Evolutionary conservation across 305 asterid species (phyloP).

Genomic region (Fraxinus floribunda): DNA sequence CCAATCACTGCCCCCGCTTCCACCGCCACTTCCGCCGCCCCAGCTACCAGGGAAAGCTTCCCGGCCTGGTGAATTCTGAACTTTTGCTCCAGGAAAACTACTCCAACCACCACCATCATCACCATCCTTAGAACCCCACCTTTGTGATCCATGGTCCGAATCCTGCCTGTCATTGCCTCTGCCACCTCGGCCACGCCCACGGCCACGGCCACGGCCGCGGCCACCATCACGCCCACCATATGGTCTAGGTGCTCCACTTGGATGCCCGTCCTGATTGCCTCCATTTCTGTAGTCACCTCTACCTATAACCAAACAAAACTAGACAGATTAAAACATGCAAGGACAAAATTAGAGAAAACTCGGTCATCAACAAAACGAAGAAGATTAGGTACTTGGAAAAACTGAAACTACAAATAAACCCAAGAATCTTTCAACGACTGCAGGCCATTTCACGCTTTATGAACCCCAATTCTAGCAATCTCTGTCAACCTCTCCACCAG

Average conservation of each 20-base stretch:
- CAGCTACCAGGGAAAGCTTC: slow-evolving; percentile 48
- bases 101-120: slow-evolving; percentile 50
- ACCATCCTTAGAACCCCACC: slow-evolving; percentile 62
- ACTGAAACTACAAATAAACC: not conserved
- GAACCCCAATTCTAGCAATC: not conserved
- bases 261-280: slow-evolving; percentile 53
- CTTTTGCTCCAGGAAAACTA: slow-evolving; percentile 44
- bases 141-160: slow-evolving; percentile 47
- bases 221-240: slow-evolving; percentile 66
- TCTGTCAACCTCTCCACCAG: not conserved
- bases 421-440: not conserved
- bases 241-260: slow-evolving; percentile 66
- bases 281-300: slow-evolving; percentile 70
- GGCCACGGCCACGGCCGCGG: slow-evolving; percentile 34
- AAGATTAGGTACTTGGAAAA: not conserved
- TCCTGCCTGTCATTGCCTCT: slow-evolving; percentile 49
- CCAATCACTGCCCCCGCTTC: not conserved
- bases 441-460: not conserved
- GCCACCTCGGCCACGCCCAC: slow-evolving; percentile 43
- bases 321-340: not conserved
- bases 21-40: slow-evolving; percentile 27
- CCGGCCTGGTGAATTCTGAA: slow-evolving; percentile 47
- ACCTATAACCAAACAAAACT: slow-evolving; percentile 41
- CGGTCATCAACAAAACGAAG: not conserved
- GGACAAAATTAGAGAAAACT: not conserved